These are phyloP conservation scores for Meyerozyma guilliermondii DNA, from an alignment of 1,139 yeast genomes.

Conservation along the genomic window DNA sequence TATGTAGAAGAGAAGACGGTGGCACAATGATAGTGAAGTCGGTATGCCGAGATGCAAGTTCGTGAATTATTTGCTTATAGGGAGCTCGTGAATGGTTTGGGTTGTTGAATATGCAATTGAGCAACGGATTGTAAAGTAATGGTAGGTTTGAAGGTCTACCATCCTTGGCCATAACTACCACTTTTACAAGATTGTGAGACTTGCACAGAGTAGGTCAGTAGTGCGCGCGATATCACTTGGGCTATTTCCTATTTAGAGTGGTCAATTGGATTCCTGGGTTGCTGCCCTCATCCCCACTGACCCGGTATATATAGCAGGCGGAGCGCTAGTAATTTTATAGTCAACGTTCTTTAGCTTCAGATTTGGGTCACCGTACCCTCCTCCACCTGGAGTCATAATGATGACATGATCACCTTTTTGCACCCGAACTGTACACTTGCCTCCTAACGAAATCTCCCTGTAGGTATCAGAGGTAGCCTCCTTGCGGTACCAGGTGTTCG, in stretches of 20 bases:
- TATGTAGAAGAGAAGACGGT: constrained; percentile 45
- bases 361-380: constrained; percentile 38
- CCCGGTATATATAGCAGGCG: constrained; percentile 27
- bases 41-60: constrained; percentile 35
- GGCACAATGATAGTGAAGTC: constrained; percentile 61
- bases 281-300: constrained; percentile 31
- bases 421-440: constrained; percentile 37
- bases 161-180: background rate
- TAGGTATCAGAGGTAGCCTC: constrained; percentile 17
- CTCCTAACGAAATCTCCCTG: constrained; percentile 31
- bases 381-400: constrained; percentile 52
- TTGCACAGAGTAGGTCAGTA: background rate
- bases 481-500: constrained; percentile 47
- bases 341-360: background rate
- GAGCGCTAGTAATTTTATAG: background rate
- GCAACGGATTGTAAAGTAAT: constrained; percentile 54
- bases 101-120: constrained; percentile 65
- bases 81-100: constrained; percentile 51
- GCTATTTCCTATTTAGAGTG: constrained; percentile 2
- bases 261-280: constrained; percentile 29
- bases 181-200: background rate
- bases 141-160: constrained; percentile 22
- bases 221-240: background rate
- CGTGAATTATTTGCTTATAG: constrained; percentile 41
- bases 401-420: constrained; percentile 38